Conservation (phyloP, 495 filamentous ascomycete genomes). For the Aspergillus panamensis region DNA sequence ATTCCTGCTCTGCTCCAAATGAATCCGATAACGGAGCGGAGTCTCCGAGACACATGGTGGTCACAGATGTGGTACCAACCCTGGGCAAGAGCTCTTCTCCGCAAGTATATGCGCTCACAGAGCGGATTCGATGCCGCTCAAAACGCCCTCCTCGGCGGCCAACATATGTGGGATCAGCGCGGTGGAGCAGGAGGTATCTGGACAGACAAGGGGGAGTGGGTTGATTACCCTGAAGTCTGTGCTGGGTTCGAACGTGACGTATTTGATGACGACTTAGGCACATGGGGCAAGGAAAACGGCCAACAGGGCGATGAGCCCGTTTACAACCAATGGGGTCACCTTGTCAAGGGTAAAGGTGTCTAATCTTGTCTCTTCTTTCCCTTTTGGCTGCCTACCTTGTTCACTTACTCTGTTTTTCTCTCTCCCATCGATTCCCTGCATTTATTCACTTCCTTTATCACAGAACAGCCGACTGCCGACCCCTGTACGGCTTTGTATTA, state of each 20-base stretch:
- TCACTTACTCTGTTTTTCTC: neutral
- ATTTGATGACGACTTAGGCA: constrained; percentile 45
- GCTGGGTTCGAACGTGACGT: constrained; percentile 46
- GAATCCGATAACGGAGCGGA: constrained; percentile 38
- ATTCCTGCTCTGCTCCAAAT: constrained; percentile 51
- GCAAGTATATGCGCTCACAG: constrained; percentile 46
- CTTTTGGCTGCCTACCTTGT: neutral
- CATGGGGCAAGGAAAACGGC: constrained; percentile 59
- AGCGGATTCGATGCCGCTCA: constrained; percentile 43
- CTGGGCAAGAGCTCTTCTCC: constrained; percentile 50
- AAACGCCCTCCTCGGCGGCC: constrained; percentile 45
- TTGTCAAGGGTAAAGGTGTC: constrained; percentile 40
- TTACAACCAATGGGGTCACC: constrained; percentile 42
- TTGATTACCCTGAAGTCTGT: constrained; percentile 54
- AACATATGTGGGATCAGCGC: constrained; percentile 51
- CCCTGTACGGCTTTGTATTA: neutral
- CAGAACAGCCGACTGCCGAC: neutral
- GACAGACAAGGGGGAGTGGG: constrained; percentile 53
- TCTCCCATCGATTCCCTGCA: constrained; percentile 6
- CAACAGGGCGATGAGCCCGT: constrained; percentile 59
- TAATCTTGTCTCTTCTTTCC: neutral
- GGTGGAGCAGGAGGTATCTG: constrained; percentile 59
- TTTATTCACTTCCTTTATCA: constrained; percentile 7
- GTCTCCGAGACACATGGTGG: constrained; percentile 48
- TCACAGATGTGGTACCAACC: constrained; percentile 55